Evolutionary conservation across 2,329 filamentous ascomycete species (phyloP), one percentile per base, ranked within the genome.

Genomic region (Fusarium keratoplasticum): DNA sequence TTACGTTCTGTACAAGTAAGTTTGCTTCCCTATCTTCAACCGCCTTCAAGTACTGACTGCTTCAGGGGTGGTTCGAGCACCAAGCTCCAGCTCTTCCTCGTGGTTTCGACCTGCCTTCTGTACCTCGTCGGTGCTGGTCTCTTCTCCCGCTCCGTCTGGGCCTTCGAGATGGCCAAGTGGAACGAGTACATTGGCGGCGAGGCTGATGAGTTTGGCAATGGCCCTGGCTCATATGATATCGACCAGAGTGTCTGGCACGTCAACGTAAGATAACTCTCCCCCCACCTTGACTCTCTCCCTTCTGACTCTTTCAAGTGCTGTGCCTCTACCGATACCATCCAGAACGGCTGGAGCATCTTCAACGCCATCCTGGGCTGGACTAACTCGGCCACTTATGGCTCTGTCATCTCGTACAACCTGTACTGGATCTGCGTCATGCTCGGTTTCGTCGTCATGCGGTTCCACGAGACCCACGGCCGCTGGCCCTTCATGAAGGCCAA

Each of bases 331-430:
- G 82, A 91, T 36, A 90, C 93, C 69, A 92, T 93, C 47, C 92
- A 92, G 55, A 91, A 92, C 47, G 94, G 94, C 52, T 97, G 94
- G 95, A 94, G 94, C 59, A 91, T 97, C 76, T 95, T 97, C 88
- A 96, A 97, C 77, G 91, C 94, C 67, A 87, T 97, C 62, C 87
- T 97, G 13, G 95, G 95, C 67, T 98, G 95, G 95, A 89, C 91
- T 70, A 97, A 97, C 84, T 94, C 93, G 14, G 95, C 94, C 6
- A 97, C 95, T 2, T 95, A 96, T 77, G 94, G 95, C 61, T 95
- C 94, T 1, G 93, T 97, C 73, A 91, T 97, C 72, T 91, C 93
- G 1, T 97, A 97, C 85, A 97, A 96, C 80, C 67, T 96, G 18
- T 97, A 97, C 85, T 98, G 95, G 95, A 83, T 96, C 60, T 86